Conservation (phyloP, 495 filamentous ascomycete genomes). For the Penicillium arizonense region DNA sequence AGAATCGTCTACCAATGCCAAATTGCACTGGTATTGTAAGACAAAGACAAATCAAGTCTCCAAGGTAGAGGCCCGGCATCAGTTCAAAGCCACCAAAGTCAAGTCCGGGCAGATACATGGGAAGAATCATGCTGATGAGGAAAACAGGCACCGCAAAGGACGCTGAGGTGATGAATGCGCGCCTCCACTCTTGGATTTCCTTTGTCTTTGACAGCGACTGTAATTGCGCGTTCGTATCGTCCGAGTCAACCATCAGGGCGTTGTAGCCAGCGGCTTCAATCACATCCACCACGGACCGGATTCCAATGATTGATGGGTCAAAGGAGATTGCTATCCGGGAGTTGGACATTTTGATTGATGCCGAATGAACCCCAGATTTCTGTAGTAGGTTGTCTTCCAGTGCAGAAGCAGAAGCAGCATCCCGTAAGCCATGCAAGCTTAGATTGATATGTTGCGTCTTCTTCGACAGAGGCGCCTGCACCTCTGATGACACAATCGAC, state of each 20-base stretch:
- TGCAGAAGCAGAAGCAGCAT: conserved; percentile 64
- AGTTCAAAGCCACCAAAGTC: conserved; percentile 71
- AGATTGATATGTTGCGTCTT: conserved; percentile 59
- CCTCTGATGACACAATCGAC: conserved; percentile 57
- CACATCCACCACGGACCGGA: conserved; percentile 78
- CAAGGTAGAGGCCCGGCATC: conserved; percentile 76
- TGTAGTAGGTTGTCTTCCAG: conserved; percentile 68
- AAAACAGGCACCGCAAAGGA: conserved; percentile 90
- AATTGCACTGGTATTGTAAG: conserved; percentile 95
- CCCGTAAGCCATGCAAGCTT: conserved; percentile 78
- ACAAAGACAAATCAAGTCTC: conserved; percentile 76
- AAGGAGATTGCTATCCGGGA: conserved; percentile 69
- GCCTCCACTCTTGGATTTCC: conserved; percentile 90
- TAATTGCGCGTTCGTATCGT: conserved; percentile 96
- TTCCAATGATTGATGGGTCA: conserved; percentile 65
- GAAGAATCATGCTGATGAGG: conserved; percentile 86
- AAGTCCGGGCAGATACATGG: conserved; percentile 68
- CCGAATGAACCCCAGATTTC: conserved; percentile 68
- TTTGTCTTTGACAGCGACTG: conserved; percentile 94
- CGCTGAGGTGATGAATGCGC: conserved; percentile 70
- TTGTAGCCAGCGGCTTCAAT: conserved; percentile 82
- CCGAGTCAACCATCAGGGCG: conserved; percentile 82
- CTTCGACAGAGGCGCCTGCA: conserved; percentile 29
- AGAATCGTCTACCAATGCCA: conserved; percentile 91
- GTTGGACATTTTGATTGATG: conserved; percentile 65